Conservation (phyloP, 176 grass and related monocot species). For the Carex myosuroides region DNA sequence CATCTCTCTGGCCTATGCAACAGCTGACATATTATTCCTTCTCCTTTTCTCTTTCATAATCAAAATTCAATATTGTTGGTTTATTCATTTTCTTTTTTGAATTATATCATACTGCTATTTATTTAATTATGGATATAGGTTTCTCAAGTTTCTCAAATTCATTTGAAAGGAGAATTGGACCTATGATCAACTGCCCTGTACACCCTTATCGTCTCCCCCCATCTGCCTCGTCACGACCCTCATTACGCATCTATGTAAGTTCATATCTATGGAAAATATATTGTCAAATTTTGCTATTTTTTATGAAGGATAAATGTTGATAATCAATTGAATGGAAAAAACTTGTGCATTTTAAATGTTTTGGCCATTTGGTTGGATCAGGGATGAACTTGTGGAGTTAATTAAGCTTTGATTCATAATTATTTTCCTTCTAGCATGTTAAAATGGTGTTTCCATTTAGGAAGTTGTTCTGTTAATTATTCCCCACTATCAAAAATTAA, state of each 20-base stretch:
- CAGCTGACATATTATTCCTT: too few species aligned
- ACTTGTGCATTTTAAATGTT: not conserved
- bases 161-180: not conserved
- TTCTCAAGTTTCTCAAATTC: conserved; percentile 13
- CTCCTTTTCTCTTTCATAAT: too few species aligned
- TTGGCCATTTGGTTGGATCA: not conserved
- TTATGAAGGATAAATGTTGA: not conserved
- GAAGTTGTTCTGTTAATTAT: too few species aligned
- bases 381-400: too few species aligned
- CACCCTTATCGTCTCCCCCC: not conserved
- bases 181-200: not conserved
- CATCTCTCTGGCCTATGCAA: too few species aligned
- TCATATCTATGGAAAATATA: not conserved
- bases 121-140: conserved; percentile 10
- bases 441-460: too few species aligned
- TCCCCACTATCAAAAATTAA: too few species aligned
- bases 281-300: not conserved
- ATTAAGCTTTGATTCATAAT: too few species aligned
- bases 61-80: not conserved
- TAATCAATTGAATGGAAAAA: not conserved
- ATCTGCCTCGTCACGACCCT: not conserved
- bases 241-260: not conserved
- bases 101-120: not conserved
- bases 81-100: not conserved
- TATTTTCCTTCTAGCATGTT: too few species aligned